Evolutionary conservation across 2,329 filamentous ascomycete genomes (phyloP), one percentile per base, ranked within the genome.

Genomic region (Cordyceps tenuipes): DNA sequence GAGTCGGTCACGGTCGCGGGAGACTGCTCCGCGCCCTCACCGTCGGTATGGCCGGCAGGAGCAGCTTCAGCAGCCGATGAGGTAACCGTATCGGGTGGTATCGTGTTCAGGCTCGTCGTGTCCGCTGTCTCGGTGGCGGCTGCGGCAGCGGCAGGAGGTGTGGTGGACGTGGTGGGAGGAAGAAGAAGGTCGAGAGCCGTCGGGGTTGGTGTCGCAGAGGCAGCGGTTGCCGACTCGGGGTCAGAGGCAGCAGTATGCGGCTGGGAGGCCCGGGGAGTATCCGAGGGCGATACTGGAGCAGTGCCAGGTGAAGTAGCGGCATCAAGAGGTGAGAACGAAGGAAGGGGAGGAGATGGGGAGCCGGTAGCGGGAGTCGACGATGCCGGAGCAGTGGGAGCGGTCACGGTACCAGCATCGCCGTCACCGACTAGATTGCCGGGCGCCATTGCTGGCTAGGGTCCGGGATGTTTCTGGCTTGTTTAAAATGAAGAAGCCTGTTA

Each of bases 1-100:
- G 64, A 60, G 52, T 67, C 66, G 57, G 60, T 54, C 36, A 61
- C 54, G 48, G 64, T 57, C 41, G 57, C 63, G 15, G 46, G 26
- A 36, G 46, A 9, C 31, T 26, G 31, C 19, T 15, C 55, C 34
- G 55, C 55, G 29, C 46, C 34, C 41, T 46, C 17, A 29, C 55
- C 55, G 46, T 57, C 17, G 55, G 31, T 17, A 9, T 49, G 13
- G 34, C 34, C 19, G 23, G 5, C 19, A 43, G 55, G 34, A 49
- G 44, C 46, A 31, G 43, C 39, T 55, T 55, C 54, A 26, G 54
- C 41, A 4, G 23, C 23, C 8, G 54, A 19, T 5, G 31, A n/a
- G 36, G 54, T n/a, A 47, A 29, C 13, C 54, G 54, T 46, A 8
- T 56, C 54, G 39, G 3, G 39, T 12, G 43, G 41, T 44, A 23